phyloP scores from a whole-genome alignment of 1,139 yeast species.

The Candida smagusa region DNA sequence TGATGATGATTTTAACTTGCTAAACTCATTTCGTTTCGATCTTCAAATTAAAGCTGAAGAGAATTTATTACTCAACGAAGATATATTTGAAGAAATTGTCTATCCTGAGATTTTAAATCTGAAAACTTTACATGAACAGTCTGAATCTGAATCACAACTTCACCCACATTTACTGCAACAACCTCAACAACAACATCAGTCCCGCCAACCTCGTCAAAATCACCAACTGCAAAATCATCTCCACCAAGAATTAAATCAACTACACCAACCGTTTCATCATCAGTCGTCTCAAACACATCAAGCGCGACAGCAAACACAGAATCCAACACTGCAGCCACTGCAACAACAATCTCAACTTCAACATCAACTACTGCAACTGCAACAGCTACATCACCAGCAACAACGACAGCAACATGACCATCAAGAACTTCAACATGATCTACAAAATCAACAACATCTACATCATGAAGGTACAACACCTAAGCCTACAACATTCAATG shows the following conservation, averaged over 20 bases:
- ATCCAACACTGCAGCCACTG: conserved; percentile 15
- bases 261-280: conserved; percentile 13
- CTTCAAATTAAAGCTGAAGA: neutral
- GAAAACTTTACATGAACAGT: too few species aligned
- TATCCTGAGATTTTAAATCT: conserved; percentile 5
- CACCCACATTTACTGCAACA: neutral
- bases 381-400: conserved; percentile 11
- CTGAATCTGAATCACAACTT: neutral
- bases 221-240: conserved; percentile 18
- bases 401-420: conserved; percentile 23
- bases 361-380: conserved; percentile 13
- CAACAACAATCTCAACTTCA: conserved; percentile 19
- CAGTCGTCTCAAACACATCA: conserved; percentile 13
- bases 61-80: conserved; percentile 3
- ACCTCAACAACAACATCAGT: neutral
- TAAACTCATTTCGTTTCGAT: neutral
- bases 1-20: conserved; percentile 5
- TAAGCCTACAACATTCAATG: neutral
- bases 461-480: neutral
- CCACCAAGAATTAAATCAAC: conserved; percentile 18
- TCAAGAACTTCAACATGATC: conserved; percentile 8
- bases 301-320: neutral
- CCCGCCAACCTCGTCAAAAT: neutral
- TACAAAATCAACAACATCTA: conserved; percentile 5
- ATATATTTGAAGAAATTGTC: conserved; percentile 16